Base-by-base conservation (phyloP, 495 filamentous ascomycete species). In the Friedmanniomyces simplex region DNA sequence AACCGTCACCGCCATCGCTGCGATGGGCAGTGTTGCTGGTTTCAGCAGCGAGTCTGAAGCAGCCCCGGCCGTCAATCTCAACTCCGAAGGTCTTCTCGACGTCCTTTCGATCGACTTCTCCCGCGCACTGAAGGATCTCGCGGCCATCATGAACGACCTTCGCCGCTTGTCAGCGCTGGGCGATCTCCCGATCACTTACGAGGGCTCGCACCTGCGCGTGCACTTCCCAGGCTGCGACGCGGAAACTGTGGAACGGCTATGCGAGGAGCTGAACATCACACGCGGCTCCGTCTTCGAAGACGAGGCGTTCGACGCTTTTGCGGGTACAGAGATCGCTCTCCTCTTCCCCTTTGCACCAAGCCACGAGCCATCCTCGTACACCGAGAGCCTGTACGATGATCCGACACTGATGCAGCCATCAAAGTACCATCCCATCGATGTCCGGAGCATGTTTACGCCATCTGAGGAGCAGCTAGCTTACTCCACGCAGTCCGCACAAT, bases 181-280 rank as follows among this genome's bases (percentile, higher is more conserved):
- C 10, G 89, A 96, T 65, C 75, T 97, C 10, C 88, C 93, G 0
- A 82, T 96, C 18, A 73, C 76, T 0, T 76, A 96, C 39, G 83
- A 84, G 52, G 71, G 73, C 20, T 79, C 79, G 0, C 79, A 80
- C 7, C 73, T 98, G 8, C 79, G 86, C 12, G 85, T 97, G 1
- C 83, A 88, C 36, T 97, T 98, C 67, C 86, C 88, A 0, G 93
- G 93, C 22, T 95, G 91, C 60, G 91, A 96, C 65, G 82, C 80
- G 0, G 82, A 84, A 4, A 87, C 86, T 1, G 89, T 97, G 0
- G 88, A 94, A 67, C 73, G 77, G 16, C 76, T 96, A 0, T 96
- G 91, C 67, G 77, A 87, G 46, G 93, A 98, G 69, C 77, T 91
- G n/a, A 87, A 86, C 18, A 74, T 96, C 10, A 77, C 78, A 42